Conservation (phyloP, 2,329 filamentous ascomycete species). For the Colletotrichum magnum region DNA sequence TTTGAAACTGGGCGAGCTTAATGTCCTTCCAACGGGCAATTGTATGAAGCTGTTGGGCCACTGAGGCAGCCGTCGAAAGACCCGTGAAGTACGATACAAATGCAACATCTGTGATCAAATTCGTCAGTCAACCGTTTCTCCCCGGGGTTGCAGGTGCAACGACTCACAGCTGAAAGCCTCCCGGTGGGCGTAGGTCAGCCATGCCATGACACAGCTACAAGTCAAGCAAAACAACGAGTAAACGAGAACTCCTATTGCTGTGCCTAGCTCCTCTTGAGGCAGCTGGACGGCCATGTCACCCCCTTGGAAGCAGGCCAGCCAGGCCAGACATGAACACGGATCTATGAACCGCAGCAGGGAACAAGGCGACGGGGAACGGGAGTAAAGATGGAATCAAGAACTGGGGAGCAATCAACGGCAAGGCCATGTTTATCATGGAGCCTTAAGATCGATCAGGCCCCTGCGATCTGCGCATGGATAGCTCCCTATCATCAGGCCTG, state of each 20-base stretch:
- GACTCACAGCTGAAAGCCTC: slow-evolving; percentile 59
- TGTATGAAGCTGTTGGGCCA: slow-evolving; percentile 59
- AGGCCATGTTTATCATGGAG: slow-evolving; percentile 41
- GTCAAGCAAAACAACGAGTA: slow-evolving; percentile 54
- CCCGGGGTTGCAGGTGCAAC: not conserved
- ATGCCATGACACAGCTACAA: slow-evolving; percentile 51
- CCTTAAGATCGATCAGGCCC: slow-evolving; percentile 29
- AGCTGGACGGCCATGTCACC: slow-evolving; percentile 54
- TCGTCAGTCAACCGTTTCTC: slow-evolving; percentile 21
- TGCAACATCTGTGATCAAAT: slow-evolving; percentile 53
- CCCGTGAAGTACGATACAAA: slow-evolving; percentile 54
- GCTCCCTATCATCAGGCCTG: not conserved
- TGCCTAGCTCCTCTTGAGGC: slow-evolving; percentile 50
- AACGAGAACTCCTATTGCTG: slow-evolving; percentile 51
- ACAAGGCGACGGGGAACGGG: slow-evolving; percentile 25
- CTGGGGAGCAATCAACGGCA: slow-evolving; percentile 30
- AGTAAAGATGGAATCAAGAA: slow-evolving; percentile 33
- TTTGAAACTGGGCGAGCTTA: slow-evolving; percentile 55
- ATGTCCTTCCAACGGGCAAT: slow-evolving; percentile 56
- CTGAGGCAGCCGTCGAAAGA: slow-evolving; percentile 54
- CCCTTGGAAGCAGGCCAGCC: slow-evolving; percentile 24
- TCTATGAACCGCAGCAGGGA: slow-evolving; percentile 24
- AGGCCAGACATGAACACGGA: slow-evolving; percentile 36
- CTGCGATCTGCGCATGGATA: slow-evolving; percentile 38
- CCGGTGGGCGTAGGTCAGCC: slow-evolving; percentile 55